phyloP scores from a whole-genome alignment of 441 rosid genomes.

The Adansonia rubrostipa region DNA sequence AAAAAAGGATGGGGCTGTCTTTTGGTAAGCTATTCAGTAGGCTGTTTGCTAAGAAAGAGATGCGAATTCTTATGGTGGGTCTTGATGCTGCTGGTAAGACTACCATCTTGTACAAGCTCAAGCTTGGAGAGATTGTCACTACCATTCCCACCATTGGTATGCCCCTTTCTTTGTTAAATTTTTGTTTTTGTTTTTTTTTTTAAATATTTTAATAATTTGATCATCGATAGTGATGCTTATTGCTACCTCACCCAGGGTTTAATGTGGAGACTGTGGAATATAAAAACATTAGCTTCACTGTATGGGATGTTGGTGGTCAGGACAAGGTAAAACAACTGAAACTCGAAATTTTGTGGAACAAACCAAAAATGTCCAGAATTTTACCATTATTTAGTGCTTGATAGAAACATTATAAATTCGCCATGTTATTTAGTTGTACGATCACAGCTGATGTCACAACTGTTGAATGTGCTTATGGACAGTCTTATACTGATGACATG shows the following conservation, averaged over 20 bases:
- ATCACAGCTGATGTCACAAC: neutral
- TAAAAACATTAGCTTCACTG: conserved; percentile 87
- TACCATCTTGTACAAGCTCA: conserved; percentile 70
- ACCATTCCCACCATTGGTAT: conserved; percentile 72
- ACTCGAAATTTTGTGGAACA: neutral
- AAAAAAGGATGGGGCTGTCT: conserved; percentile 59
- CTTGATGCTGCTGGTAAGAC: conserved; percentile 94
- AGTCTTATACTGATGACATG: conserved; percentile 44
- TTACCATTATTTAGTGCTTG: conserved; percentile 16
- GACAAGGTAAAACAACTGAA: conserved; percentile 54
- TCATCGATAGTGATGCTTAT: conserved; percentile 15
- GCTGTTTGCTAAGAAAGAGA: conserved; percentile 90
- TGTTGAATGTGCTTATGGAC: conserved; percentile 41
- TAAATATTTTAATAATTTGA: neutral
- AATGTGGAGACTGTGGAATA: conserved; percentile 89
- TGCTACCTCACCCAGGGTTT: conserved; percentile 50
- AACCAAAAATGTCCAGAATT: neutral
- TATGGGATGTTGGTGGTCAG: conserved; percentile 93
- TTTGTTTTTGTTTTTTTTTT: neutral
- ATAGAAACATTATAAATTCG: neutral
- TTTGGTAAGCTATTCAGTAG: conserved; percentile 68
- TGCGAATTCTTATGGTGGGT: conserved; percentile 98
- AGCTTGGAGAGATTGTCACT: conserved; percentile 70
- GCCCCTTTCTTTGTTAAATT: neutral
- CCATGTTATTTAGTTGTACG: neutral